phyloP scores from a whole-genome alignment of 306 rosid species.

The Leucaena leucocephala region DNA sequence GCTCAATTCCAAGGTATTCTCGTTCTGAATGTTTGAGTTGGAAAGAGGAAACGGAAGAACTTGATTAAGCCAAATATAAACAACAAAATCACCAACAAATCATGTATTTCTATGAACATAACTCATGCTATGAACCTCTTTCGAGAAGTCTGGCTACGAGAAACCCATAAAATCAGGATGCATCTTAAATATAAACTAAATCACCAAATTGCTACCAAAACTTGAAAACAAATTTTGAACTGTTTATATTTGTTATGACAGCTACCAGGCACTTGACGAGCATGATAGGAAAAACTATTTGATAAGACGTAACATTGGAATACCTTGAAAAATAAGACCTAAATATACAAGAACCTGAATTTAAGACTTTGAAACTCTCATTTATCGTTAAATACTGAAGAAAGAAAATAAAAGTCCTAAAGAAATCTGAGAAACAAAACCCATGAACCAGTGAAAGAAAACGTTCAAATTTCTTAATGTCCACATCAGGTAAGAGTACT shows the following conservation, averaged over 20 bases:
- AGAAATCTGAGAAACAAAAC: not conserved
- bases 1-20: constrained; percentile 14
- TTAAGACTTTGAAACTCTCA: constrained; percentile 4
- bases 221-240: not conserved
- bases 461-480: not conserved
- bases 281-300: not conserved
- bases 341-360: not conserved
- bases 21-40: not conserved
- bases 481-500: not conserved
- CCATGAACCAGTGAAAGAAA: constrained; percentile 2
- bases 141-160: not conserved
- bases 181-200: not conserved
- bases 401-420: not conserved
- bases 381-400: not conserved
- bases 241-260: not conserved
- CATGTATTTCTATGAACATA: not conserved
- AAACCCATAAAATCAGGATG: not conserved
- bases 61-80: not conserved
- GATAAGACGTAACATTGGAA: not conserved
- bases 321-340: not conserved
- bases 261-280: constrained; percentile 5
- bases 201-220: not conserved
- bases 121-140: not conserved
- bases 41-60: not conserved
- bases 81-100: constrained; percentile 2